Percentiles rank a stretch among this genome's conserved stretches.
Evolutionary conservation across 2,329 filamentous ascomycete genomes (phyloP).

Genomic region (Achaetomium macrosporum): DNA sequence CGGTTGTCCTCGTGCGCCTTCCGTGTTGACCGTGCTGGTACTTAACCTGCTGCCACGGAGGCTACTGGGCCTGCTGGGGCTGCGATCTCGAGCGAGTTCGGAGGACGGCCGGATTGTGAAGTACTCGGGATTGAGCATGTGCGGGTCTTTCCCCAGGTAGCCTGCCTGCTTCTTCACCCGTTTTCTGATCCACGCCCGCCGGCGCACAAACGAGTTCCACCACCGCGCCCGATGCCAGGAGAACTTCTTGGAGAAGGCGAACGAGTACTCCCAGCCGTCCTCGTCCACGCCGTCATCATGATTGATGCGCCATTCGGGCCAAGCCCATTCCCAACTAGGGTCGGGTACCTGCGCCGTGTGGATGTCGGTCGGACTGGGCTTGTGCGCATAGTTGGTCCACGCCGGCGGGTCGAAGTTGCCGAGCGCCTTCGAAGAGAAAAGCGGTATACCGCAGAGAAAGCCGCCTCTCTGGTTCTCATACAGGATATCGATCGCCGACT

Average conservation of each 20-base stretch:
- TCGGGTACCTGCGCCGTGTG: conserved; percentile 88
- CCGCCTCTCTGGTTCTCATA: conserved; percentile 94
- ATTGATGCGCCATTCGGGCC: conserved; percentile 59
- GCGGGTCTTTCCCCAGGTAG: conserved; percentile 43
- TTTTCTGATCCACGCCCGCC: conserved; percentile 81
- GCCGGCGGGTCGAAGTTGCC: conserved; percentile 78
- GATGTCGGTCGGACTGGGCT: conserved; percentile 59
- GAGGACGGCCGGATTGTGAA: conserved; percentile 65
- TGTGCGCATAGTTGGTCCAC: conserved; percentile 71
- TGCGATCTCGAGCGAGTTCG: conserved; percentile 31
- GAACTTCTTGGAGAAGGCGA: conserved; percentile 69
- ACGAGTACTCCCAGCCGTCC: conserved; percentile 94
- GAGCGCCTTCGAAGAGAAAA: conserved; percentile 84
- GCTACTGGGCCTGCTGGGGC: conserved; percentile 34
- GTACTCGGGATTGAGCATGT: conserved; percentile 70
- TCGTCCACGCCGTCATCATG: conserved; percentile 79
- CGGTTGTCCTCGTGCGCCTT: conserved; percentile 53
- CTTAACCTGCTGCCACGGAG: conserved; percentile 32
- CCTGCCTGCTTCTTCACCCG: conserved; percentile 58
- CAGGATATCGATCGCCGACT: conserved; percentile 70
- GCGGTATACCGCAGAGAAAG: conserved; percentile 79
- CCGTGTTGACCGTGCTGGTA: conserved; percentile 27
- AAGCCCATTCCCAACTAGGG: conserved; percentile 88
- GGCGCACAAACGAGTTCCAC: conserved; percentile 92
- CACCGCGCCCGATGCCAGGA: conserved; percentile 87